Percentiles rank a stretch among this genome's conserved stretches.
Evolutionary conservation across 2,329 filamentous ascomycete species (phyloP).

Genomic region (Cordyceps pruinosa): DNA sequence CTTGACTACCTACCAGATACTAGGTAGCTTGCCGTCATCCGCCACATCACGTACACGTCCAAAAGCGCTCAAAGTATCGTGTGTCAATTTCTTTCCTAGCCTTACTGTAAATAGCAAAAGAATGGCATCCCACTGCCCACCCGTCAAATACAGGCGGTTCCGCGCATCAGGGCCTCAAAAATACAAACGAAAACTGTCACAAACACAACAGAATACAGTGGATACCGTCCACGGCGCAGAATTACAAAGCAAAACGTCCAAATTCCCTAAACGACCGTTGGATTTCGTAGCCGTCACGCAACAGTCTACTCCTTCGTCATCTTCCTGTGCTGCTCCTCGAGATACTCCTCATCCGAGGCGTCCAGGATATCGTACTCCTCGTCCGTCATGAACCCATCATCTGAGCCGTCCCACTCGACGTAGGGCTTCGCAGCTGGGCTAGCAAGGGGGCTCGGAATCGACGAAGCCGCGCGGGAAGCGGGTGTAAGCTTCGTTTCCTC

Average conservation of each 20-base stretch:
- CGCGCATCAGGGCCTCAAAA: neutral
- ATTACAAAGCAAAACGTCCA: neutral
- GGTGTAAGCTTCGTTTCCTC: constrained; percentile 40
- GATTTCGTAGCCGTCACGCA: neutral
- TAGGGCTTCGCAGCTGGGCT: constrained; percentile 39
- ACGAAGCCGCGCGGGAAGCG: constrained; percentile 35
- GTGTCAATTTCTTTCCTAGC: constrained; percentile 11
- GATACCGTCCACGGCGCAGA: neutral
- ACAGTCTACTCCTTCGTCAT: constrained; percentile 29
- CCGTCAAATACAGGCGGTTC: neutral
- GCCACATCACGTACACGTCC: neutral
- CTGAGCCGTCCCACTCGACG: constrained; percentile 53
- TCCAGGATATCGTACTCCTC: constrained; percentile 98
- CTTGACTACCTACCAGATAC: no score
- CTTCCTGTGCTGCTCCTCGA: constrained; percentile 47
- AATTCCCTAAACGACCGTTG: neutral
- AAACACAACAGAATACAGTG: neutral
- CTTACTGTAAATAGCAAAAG: constrained; percentile 1
- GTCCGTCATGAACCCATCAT: constrained; percentile 83
- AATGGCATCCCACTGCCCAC: neutral
- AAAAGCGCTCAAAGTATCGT: neutral
- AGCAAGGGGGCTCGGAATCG: constrained; percentile 21
- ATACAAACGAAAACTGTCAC: neutral
- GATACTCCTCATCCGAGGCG: constrained; percentile 82
- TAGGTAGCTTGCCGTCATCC: no score